Percentiles rank a stretch among this genome's conserved stretches.
Evolutionary conservation across 257 asterid genomes (phyloP).

Genomic region (Phtheirospermum japonicum): DNA sequence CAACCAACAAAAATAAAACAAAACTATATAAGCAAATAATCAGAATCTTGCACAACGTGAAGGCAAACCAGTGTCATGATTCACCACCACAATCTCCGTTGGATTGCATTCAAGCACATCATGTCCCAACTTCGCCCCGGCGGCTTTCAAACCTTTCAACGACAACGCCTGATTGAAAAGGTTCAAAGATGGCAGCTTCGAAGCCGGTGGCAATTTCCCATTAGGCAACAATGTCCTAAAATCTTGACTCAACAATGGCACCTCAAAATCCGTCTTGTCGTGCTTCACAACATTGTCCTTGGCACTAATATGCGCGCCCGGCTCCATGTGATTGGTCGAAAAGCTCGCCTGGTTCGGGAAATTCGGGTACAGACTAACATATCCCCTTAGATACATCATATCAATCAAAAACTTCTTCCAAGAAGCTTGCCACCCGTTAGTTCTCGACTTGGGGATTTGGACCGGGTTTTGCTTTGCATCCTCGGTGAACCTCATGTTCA

Average conservation of each 20-base stretch:
- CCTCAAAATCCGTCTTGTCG: slow-evolving; percentile 79
- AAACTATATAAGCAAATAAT: background rate
- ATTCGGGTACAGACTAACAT: slow-evolving; percentile 81
- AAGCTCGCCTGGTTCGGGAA: slow-evolving; percentile 91
- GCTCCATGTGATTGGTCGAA: slow-evolving; percentile 96
- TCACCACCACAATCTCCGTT: slow-evolving; percentile 47
- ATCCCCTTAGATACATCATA: slow-evolving; percentile 92
- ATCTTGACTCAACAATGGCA: slow-evolving; percentile 71
- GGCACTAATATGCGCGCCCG: slow-evolving; percentile 90
- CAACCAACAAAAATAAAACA: background rate
- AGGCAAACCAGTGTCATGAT: slow-evolving; percentile 70
- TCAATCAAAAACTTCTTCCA: slow-evolving; percentile 95
- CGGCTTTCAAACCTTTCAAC: slow-evolving; percentile 75
- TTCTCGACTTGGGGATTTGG: slow-evolving; percentile 90
- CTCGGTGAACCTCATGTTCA: slow-evolving; percentile 89
- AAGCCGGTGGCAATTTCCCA: slow-evolving; percentile 82
- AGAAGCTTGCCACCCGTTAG: slow-evolving; percentile 98
- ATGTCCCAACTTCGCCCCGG: slow-evolving; percentile 76
- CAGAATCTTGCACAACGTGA: slow-evolving; percentile 77
- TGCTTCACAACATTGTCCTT: slow-evolving; percentile 74
- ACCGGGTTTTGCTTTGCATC: slow-evolving; percentile 85
- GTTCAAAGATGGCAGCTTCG: slow-evolving; percentile 73
- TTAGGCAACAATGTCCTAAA: slow-evolving; percentile 58
- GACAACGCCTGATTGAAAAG: slow-evolving; percentile 86
- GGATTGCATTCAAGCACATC: slow-evolving; percentile 75